These are phyloP conservation scores for Tricholoma terreum DNA, from an alignment of 768 basidiomycete genomes.

Conservation along the genomic window DNA sequence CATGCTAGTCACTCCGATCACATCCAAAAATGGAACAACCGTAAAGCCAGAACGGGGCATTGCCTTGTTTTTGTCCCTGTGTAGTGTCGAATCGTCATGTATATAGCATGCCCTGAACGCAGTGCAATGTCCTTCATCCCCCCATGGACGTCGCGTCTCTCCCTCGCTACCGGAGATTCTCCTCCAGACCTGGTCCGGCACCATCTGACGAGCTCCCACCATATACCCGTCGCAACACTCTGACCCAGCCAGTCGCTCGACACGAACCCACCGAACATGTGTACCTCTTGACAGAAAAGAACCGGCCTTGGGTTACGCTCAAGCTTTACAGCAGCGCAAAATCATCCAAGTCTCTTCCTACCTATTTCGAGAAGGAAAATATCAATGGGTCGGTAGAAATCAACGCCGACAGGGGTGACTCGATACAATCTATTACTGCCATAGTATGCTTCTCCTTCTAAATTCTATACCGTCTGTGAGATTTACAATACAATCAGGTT, in stretches of 20 bases:
- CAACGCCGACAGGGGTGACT: conserved; percentile 48
- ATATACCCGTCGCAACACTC: conserved; percentile 47
- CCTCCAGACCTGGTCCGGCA: conserved; percentile 48
- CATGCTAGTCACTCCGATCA: conserved; percentile 6
- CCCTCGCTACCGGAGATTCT: conserved; percentile 49
- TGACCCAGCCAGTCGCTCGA: conserved; percentile 35
- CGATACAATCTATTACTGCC: conserved; percentile 46
- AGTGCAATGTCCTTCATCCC: conserved; percentile 8
- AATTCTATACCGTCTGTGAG: neutral
- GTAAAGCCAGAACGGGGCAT: conserved; percentile 25
- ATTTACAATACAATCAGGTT: conserved; percentile 28
- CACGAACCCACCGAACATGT: conserved; percentile 50
- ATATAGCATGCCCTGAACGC: conserved; percentile 13
- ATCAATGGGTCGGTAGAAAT: conserved; percentile 47
- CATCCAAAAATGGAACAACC: conserved; percentile 12
- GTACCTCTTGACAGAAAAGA: conserved; percentile 40
- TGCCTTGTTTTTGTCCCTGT: conserved; percentile 27
- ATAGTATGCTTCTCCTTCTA: conserved; percentile 29
- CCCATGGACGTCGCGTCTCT: conserved; percentile 47
- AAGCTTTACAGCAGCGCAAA: conserved; percentile 50
- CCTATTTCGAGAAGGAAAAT: conserved; percentile 53
- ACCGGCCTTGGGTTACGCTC: conserved; percentile 43
- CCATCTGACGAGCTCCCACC: conserved; percentile 49
- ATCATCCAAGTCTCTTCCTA: conserved; percentile 48
- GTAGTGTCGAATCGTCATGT: neutral